phyloP scores from a whole-genome alignment of 148 eudicot species.

The Agrostemma githago region DNA sequence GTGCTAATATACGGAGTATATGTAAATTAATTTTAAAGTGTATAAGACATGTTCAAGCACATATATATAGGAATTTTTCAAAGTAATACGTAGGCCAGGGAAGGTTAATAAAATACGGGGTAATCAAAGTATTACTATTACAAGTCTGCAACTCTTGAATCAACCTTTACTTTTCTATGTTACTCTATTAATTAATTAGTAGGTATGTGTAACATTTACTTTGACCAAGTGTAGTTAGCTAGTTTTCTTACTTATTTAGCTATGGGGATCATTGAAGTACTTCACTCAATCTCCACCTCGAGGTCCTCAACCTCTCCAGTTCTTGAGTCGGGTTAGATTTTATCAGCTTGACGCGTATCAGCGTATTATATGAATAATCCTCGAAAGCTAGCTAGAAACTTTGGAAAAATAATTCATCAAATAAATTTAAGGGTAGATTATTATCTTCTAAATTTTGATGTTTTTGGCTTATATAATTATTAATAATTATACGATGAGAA shows the following conservation, averaged over 20 bases:
- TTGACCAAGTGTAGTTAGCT: too few relatives aligned
- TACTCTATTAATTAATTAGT: too few relatives aligned
- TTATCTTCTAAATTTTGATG: conserved; percentile 4
- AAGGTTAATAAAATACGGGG: not conserved
- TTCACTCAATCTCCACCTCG: too few relatives aligned
- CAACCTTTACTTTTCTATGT: not conserved
- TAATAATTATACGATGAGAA: conserved; percentile 6
- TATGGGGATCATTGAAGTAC: too few relatives aligned
- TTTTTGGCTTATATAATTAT: not conserved
- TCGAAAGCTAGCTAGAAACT: not conserved
- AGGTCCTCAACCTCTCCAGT: too few relatives aligned
- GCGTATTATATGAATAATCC: not conserved
- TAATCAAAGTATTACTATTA: not conserved
- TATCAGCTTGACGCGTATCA: not conserved
- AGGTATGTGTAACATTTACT: too few relatives aligned
- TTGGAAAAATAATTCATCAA: not conserved
- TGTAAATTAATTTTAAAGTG: not conserved
- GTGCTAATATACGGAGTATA: not conserved
- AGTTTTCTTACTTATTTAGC: too few relatives aligned
- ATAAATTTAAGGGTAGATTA: not conserved
- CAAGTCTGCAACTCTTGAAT: not conserved
- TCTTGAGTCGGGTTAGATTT: not conserved
- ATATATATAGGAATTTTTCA: not conserved
- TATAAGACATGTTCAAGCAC: not conserved
- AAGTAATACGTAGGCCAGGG: not conserved